Percentiles rank a stretch among this genome's conserved stretches.
Evolutionary conservation across 345 rosid species (phyloP).

Genomic region (Melastoma malabathricum): DNA sequence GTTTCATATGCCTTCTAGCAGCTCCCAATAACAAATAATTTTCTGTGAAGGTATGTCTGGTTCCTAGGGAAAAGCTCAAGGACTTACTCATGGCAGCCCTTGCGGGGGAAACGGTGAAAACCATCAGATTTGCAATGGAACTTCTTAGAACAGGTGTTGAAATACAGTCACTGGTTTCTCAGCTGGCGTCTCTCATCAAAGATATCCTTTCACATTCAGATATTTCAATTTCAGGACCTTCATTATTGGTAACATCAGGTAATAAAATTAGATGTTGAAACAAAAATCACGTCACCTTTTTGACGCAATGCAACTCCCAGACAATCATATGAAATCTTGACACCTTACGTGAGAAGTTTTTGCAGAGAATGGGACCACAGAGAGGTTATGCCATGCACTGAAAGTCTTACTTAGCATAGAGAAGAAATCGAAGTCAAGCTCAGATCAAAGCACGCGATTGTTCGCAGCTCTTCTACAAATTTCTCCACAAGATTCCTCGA

Average conservation of each 20-base stretch:
- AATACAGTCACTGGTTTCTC: slow-evolving; percentile 16
- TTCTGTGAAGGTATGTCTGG: slow-evolving; percentile 16
- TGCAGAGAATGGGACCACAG: slow-evolving; percentile 14
- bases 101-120: slow-evolving; percentile 18
- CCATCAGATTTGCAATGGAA: slow-evolving; percentile 14
- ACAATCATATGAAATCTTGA: neutral
- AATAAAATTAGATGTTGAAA: slow-evolving; percentile 4
- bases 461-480: slow-evolving; percentile 20
- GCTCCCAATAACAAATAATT: neutral
- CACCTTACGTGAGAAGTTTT: slow-evolving; percentile 2
- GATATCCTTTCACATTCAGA: slow-evolving; percentile 13
- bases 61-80: slow-evolving; percentile 14
- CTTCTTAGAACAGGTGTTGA: slow-evolving; percentile 16
- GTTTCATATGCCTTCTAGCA: neutral
- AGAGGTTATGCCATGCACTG: slow-evolving; percentile 20
- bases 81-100: slow-evolving; percentile 17
- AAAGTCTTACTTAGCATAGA: slow-evolving; percentile 15
- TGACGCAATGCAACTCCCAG: neutral
- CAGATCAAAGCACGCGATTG: slow-evolving; percentile 14
- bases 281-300: slow-evolving; percentile 6
- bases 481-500: slow-evolving; percentile 9
- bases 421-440: slow-evolving; percentile 14
- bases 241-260: slow-evolving; percentile 6
- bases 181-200: slow-evolving; percentile 20
- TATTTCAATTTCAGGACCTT: slow-evolving; percentile 2